A percentile compares a stretch with the other conserved stretches of the same genome.
phyloP scores from a whole-genome alignment of 148 eudicot species.

The Euryodendron excelsum region DNA sequence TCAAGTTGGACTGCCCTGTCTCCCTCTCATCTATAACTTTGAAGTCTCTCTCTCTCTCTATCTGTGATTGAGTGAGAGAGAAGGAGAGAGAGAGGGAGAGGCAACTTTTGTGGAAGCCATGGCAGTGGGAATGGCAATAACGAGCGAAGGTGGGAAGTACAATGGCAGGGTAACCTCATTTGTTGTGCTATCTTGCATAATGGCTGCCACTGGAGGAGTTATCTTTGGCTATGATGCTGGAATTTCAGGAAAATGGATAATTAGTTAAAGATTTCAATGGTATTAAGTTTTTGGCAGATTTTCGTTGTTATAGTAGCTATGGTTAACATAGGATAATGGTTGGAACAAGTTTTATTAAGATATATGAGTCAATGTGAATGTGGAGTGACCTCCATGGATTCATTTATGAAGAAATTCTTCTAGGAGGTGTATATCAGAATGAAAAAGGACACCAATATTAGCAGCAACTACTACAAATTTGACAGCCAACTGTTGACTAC shows the following conservation, averaged over 20 bases:
- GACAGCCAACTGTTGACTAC: background rate
- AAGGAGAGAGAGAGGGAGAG: background rate
- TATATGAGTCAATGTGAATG: background rate
- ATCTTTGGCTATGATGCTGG: conserved; percentile 40
- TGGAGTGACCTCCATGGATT: background rate
- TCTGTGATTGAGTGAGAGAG: no score
- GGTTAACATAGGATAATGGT: no score
- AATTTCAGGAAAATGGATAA: no score
- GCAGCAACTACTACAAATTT: background rate
- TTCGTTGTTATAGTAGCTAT: no score
- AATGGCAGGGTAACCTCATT: background rate
- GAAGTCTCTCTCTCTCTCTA: background rate
- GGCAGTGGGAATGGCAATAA: background rate
- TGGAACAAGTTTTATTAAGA: background rate
- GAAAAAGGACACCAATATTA: background rate
- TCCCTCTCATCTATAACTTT: background rate
- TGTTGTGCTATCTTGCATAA: conserved; percentile 18
- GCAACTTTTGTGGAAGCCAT: background rate
- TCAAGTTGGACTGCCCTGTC: background rate
- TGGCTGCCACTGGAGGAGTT: conserved; percentile 32
- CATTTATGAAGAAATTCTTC: background rate
- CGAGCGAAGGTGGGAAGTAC: background rate
- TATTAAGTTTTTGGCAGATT: no score
- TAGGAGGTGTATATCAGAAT: background rate
- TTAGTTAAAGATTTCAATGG: no score